Conservation (phyloP, 352 stramenopile genomes). For the Globisporangium barbulae region DNA sequence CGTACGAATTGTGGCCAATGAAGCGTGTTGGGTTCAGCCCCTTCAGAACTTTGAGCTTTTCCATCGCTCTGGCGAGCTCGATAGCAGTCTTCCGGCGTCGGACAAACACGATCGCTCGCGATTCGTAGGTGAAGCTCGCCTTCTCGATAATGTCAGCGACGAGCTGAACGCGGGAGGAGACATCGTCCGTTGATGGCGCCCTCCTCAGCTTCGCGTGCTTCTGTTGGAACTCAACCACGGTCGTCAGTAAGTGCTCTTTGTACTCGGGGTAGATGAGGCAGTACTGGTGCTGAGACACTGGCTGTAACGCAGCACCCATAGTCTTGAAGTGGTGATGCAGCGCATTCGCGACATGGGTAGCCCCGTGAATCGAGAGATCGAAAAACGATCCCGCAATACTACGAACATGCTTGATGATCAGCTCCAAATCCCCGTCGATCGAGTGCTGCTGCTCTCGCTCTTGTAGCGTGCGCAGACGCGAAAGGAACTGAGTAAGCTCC, state of each 20-base stretch:
- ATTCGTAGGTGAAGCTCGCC: constrained; percentile 48
- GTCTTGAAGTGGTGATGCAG: constrained; percentile 34
- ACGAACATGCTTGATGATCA: constrained; percentile 43
- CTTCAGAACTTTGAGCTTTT: constrained; percentile 42
- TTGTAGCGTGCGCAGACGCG: constrained; percentile 30
- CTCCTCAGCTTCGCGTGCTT: background rate
- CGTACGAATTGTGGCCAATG: constrained; percentile 76
- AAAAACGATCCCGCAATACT: constrained; percentile 52
- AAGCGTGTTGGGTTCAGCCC: constrained; percentile 70
- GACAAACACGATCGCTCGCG: constrained; percentile 79
- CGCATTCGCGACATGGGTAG: constrained; percentile 30
- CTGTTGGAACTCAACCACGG: constrained; percentile 25
- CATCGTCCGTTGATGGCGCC: constrained; percentile 22
- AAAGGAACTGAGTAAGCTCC: constrained; percentile 50
- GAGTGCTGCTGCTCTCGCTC: constrained; percentile 10
- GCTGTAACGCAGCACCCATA: constrained; percentile 15
- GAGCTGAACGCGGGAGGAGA: constrained; percentile 54
- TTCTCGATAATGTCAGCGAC: constrained; percentile 44
- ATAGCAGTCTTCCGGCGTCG: constrained; percentile 63
- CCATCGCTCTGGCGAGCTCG: constrained; percentile 62
- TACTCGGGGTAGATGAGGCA: constrained; percentile 30
- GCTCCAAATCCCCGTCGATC: constrained; percentile 27
- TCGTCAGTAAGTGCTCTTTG: constrained; percentile 26
- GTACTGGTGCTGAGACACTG: constrained; percentile 24
- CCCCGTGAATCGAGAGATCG: constrained; percentile 44